phyloP scores from a whole-genome alignment of 2,329 filamentous ascomycete species.

The Hypoxylon sp. region DNA sequence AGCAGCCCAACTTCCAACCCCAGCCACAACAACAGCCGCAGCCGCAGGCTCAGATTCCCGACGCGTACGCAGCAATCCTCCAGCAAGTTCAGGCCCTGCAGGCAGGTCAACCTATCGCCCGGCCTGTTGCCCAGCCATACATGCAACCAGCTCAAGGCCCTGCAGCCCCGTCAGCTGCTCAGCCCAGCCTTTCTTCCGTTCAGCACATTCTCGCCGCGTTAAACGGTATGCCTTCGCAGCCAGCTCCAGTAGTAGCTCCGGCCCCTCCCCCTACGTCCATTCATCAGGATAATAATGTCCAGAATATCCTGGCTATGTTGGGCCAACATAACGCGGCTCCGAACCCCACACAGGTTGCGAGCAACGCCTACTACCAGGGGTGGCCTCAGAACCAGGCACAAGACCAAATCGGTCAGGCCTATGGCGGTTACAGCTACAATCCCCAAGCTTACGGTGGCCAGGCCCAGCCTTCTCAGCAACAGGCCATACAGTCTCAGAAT shows the following conservation, averaged over 20 bases:
- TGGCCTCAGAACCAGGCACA: constrained; percentile 47
- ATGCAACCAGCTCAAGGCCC: constrained; percentile 41
- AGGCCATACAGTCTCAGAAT: constrained; percentile 5
- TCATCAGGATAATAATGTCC: constrained; percentile 10
- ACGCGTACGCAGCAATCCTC: constrained; percentile 38
- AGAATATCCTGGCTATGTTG: constrained; percentile 19
- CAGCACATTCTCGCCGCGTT: constrained; percentile 8
- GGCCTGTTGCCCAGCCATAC: constrained; percentile 26
- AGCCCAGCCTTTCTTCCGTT: neutral
- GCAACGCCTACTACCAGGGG: constrained; percentile 37
- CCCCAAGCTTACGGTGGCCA: constrained; percentile 24
- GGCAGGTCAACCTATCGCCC: constrained; percentile 37
- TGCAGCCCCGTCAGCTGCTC: constrained; percentile 45
- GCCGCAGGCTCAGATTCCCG: neutral
- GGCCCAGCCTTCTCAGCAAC: constrained; percentile 19
- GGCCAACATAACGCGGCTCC: constrained; percentile 18
- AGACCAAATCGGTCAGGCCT: constrained; percentile 20
- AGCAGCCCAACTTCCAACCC: constrained; percentile 50
- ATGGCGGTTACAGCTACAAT: constrained; percentile 37
- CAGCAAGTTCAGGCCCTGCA: constrained; percentile 50
- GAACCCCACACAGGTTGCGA: neutral
- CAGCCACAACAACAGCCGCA: constrained; percentile 34
- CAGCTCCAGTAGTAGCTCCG: constrained; percentile 5
- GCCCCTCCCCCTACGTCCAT: constrained; percentile 27
- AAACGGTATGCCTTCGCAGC: neutral